Evolutionary conservation across 2,329 filamentous ascomycete genomes (phyloP).

Genomic region (Graphilbum fragrans): DNA sequence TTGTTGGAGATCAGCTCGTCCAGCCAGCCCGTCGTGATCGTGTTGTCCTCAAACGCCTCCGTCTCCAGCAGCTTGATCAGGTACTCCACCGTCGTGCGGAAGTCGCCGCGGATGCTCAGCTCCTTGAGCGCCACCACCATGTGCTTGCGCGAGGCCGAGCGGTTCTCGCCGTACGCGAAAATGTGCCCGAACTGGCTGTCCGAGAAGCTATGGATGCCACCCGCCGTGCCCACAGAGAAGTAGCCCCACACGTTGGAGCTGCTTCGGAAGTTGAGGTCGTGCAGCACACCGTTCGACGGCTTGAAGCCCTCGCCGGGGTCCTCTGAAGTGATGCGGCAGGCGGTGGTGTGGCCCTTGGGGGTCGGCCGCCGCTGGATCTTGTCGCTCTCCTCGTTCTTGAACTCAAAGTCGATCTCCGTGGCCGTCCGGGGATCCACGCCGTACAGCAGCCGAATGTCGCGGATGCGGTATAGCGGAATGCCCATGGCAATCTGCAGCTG

Average conservation of each 20-base stretch:
- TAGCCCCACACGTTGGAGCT: conserved; percentile 99
- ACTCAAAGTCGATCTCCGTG: conserved; percentile 91
- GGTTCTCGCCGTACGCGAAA: conserved; percentile 97
- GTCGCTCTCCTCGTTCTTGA: conserved; percentile 72
- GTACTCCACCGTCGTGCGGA: conserved; percentile 96
- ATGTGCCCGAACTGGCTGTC: conserved; percentile 99
- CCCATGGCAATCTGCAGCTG: conserved; percentile 99
- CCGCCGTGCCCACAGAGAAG: conserved; percentile 94
- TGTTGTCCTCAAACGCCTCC: conserved; percentile 96
- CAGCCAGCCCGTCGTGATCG: conserved; percentile 96
- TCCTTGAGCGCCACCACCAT: conserved; percentile 99
- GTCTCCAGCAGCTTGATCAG: conserved; percentile 98
- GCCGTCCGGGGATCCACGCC: conserved; percentile 82
- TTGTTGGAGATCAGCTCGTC: conserved; percentile 98
- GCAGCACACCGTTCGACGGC: conserved; percentile 96
- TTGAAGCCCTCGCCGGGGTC: conserved; percentile 99
- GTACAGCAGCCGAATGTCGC: conserved; percentile 91
- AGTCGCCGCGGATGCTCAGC: conserved; percentile 97
- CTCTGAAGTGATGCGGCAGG: conserved; percentile 97
- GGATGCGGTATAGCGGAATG: conserved; percentile 86
- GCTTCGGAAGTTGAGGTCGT: conserved; percentile 97
- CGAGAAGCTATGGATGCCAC: conserved; percentile 98
- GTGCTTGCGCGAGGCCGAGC: conserved; percentile 91
- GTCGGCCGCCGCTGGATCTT: conserved; percentile 80
- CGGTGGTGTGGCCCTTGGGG: conserved; percentile 93